A percentile compares a stretch with the other conserved stretches of the same genome.
These are phyloP conservation scores for Alternaria brassicae DNA, from an alignment of 2,329 filamentous ascomycete species.

Conservation along the genomic window DNA sequence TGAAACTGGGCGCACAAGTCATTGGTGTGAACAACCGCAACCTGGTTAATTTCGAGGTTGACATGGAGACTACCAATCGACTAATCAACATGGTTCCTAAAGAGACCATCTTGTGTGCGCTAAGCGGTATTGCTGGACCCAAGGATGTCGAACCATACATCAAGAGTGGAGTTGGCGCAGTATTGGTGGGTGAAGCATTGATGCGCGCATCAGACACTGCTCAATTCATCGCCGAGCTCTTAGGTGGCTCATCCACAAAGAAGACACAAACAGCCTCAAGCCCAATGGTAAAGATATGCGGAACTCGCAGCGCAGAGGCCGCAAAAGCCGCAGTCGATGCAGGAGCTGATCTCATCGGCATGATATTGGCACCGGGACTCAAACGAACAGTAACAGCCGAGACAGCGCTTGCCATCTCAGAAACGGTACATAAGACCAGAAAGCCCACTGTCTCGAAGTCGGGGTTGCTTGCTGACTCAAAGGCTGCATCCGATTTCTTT, in stretches of 20 bases:
- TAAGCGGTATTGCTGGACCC: conserved; percentile 90
- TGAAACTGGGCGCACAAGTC: conserved; percentile 84
- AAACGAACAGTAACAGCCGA: conserved; percentile 82
- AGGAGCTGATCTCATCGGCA: conserved; percentile 90
- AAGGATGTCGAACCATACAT: conserved; percentile 89
- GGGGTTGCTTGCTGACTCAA: conserved; percentile 33
- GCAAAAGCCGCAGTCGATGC: conserved; percentile 81
- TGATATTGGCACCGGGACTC: conserved; percentile 84
- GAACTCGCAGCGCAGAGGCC: conserved; percentile 82
- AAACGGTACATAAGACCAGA: conserved; percentile 69
- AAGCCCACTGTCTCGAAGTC: conserved; percentile 39
- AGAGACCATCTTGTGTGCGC: conserved; percentile 86
- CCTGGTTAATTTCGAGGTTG: conserved; percentile 94
- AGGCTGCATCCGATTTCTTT: conserved; percentile 73
- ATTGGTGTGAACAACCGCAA: conserved; percentile 99
- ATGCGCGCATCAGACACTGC: conserved; percentile 89
- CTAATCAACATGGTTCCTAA: conserved; percentile 86
- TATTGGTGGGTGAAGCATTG: conserved; percentile 92
- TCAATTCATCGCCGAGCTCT: conserved; percentile 82
- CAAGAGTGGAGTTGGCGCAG: conserved; percentile 87
- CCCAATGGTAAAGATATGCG: conserved; percentile 89
- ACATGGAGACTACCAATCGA: conserved; percentile 88
- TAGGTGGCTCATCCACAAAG: conserved; percentile 61
- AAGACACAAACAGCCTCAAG: conserved; percentile 34
- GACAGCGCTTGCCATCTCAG: conserved; percentile 79